These are phyloP conservation scores for Colletotrichum magnum DNA, from an alignment of 2,329 filamentous ascomycete species.

Conservation along the genomic window DNA sequence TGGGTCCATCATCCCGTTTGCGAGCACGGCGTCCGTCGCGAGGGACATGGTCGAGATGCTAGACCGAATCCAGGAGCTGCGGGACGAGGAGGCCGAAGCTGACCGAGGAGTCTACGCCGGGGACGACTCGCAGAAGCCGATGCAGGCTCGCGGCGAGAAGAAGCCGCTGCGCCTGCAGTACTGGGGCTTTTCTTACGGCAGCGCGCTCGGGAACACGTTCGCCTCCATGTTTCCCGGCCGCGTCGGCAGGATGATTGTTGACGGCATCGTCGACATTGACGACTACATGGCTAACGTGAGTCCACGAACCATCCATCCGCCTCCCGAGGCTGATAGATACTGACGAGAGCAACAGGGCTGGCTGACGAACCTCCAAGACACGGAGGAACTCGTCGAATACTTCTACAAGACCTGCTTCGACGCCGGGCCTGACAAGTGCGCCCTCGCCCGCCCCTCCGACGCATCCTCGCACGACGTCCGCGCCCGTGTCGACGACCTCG, in stretches of 20 bases:
- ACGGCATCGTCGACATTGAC: slow-evolving; percentile 53
- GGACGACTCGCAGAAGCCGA: not conserved
- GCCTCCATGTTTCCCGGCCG: slow-evolving; percentile 53
- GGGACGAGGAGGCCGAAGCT: slow-evolving; percentile 31
- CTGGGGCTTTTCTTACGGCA: slow-evolving; percentile 65
- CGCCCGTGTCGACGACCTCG: slow-evolving; percentile 50
- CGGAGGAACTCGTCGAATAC: slow-evolving; percentile 50
- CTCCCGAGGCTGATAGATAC: no score
- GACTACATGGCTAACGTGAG: slow-evolving; percentile 54
- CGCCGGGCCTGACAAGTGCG: slow-evolving; percentile 46
- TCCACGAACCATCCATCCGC: not conserved
- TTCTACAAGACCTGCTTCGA: slow-evolving; percentile 55
- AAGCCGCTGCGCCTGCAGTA: slow-evolving; percentile 56
- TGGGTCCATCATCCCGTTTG: slow-evolving; percentile 50
- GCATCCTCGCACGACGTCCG: slow-evolving; percentile 46
- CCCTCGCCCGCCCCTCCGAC: slow-evolving; percentile 48
- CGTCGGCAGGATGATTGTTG: slow-evolving; percentile 58
- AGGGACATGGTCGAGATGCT: slow-evolving; percentile 61
- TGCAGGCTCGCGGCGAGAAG: slow-evolving; percentile 5
- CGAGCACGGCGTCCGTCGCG: slow-evolving; percentile 56
- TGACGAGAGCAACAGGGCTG: slow-evolving; percentile 47
- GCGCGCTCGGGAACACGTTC: slow-evolving; percentile 52
- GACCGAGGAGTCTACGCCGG: not conserved
- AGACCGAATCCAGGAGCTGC: slow-evolving; percentile 56
- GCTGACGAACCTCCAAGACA: slow-evolving; percentile 54